Percentiles rank a stretch among this genome's conserved stretches.
phyloP scores from a whole-genome alignment of 2,329 filamentous ascomycete species.

The Colletotrichum trifolii region DNA sequence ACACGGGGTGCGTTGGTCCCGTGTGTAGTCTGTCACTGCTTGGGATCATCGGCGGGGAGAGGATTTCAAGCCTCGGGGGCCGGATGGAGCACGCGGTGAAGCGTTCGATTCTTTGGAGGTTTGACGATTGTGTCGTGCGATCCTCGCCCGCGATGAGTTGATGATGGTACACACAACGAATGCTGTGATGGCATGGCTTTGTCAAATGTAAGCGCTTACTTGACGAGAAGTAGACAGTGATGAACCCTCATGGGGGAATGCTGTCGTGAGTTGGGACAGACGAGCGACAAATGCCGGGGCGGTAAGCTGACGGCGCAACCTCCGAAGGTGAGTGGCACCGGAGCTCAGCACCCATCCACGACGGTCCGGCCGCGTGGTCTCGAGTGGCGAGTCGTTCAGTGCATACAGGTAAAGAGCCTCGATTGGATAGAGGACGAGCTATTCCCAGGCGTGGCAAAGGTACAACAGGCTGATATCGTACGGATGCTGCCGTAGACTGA shows the following conservation, averaged over 20 bases:
- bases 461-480: no score
- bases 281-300: conserved; percentile 8
- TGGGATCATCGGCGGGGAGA: neutral
- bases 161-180: neutral
- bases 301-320: conserved; percentile 31
- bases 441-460: no score
- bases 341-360: neutral
- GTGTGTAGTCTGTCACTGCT: neutral
- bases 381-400: neutral
- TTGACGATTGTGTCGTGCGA: conserved; percentile 14
- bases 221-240: no score
- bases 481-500: no score
- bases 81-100: neutral
- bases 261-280: neutral
- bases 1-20: conserved; percentile 6
- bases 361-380: neutral
- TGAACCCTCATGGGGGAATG: neutral
- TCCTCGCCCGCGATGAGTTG: conserved; percentile 8
- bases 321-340: neutral
- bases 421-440: neutral
- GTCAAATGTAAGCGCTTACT: neutral
- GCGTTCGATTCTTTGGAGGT: conserved; percentile 7
- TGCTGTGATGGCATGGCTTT: neutral
- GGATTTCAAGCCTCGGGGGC: neutral
- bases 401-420: neutral